phyloP scores from a whole-genome alignment of 768 basidiomycete genomes.

The Pisolithus sp. region DNA sequence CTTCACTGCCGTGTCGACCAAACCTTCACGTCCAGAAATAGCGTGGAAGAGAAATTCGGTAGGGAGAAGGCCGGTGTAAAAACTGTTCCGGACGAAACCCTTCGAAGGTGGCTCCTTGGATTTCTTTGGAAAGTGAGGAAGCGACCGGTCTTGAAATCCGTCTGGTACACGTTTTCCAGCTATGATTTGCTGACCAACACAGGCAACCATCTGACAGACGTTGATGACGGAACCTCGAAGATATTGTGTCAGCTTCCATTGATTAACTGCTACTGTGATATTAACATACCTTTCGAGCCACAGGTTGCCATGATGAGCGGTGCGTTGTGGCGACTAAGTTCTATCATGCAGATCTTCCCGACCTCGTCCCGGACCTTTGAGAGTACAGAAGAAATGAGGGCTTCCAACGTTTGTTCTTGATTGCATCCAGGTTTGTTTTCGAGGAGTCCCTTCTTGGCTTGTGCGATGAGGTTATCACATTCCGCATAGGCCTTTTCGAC shows the following conservation, averaged over 20 bases:
- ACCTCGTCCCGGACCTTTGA: constrained; percentile 95
- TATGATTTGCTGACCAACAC: constrained; percentile 99
- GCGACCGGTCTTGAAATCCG: constrained; percentile 97
- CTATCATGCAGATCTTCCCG: constrained; percentile 96
- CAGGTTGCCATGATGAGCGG: constrained; percentile 99
- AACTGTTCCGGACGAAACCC: constrained; percentile 97
- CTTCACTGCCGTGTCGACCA: constrained; percentile 99
- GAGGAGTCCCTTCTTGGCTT: constrained; percentile 84
- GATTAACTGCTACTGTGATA: neutral
- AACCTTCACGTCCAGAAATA: constrained; percentile 95
- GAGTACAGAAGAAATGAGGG: constrained; percentile 87
- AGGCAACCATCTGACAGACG: constrained; percentile 99
- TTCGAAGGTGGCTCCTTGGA: constrained; percentile 94
- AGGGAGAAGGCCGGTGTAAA: constrained; percentile 84
- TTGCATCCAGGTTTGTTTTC: constrained; percentile 98
- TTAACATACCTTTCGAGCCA: constrained; percentile 83
- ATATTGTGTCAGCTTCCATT: neutral
- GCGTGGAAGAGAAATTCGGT: constrained; percentile 99
- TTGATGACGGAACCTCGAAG: constrained; percentile 92
- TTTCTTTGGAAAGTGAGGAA: constrained; percentile 99
- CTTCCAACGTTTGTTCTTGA: constrained; percentile 94
- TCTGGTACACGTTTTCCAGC: constrained; percentile 96
- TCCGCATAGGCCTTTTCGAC: constrained; percentile 86
- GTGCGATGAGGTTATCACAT: constrained; percentile 80
- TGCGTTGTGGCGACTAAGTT: constrained; percentile 95